Percentiles rank a stretch among this genome's conserved stretches.
These are phyloP conservation scores for Peronospora belbahrii DNA, from an alignment of 352 stramenopile genomes.

Conservation along the genomic window DNA sequence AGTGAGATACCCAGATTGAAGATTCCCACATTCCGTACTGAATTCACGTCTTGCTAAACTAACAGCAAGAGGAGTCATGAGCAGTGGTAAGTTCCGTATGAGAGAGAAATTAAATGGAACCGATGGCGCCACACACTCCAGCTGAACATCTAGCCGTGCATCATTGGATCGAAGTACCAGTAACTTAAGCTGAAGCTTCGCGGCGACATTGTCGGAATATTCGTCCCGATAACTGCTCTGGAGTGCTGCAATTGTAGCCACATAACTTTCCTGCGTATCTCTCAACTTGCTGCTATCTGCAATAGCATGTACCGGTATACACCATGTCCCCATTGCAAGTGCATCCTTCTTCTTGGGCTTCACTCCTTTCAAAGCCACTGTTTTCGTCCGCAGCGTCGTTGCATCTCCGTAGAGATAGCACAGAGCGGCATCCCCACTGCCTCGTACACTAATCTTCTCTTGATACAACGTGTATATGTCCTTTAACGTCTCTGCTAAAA, in stretches of 20 bases:
- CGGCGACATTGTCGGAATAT: slow-evolving; percentile 24
- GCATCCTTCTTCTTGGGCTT: slow-evolving; percentile 20
- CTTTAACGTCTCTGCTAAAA: slow-evolving; percentile 41
- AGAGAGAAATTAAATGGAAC: slow-evolving; percentile 48
- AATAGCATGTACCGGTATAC: slow-evolving; percentile 28
- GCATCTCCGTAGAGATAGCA: slow-evolving; percentile 38
- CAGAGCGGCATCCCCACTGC: slow-evolving; percentile 12
- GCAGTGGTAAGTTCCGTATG: slow-evolving; percentile 59
- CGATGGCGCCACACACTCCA: slow-evolving; percentile 30
- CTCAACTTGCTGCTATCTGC: slow-evolving; percentile 1
- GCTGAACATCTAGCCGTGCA: slow-evolving; percentile 38
- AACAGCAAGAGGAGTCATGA: slow-evolving; percentile 65
- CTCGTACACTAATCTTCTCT: slow-evolving; percentile 2
- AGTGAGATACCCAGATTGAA: slow-evolving; percentile 57
- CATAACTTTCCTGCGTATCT: slow-evolving; percentile 27
- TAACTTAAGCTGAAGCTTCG: slow-evolving; percentile 34
- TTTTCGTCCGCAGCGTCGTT: slow-evolving; percentile 10
- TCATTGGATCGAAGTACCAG: slow-evolving; percentile 32
- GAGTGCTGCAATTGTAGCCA: slow-evolving; percentile 18
- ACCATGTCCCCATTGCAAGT: slow-evolving; percentile 22
- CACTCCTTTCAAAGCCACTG: slow-evolving; percentile 22
- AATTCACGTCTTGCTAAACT: slow-evolving; percentile 58
- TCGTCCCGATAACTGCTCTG: slow-evolving; percentile 33
- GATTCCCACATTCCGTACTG: slow-evolving; percentile 15
- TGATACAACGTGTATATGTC: slow-evolving; percentile 33